These are phyloP conservation scores for Lineolata rhizophorae DNA, from an alignment of 495 filamentous ascomycete genomes.

Conservation along the genomic window DNA sequence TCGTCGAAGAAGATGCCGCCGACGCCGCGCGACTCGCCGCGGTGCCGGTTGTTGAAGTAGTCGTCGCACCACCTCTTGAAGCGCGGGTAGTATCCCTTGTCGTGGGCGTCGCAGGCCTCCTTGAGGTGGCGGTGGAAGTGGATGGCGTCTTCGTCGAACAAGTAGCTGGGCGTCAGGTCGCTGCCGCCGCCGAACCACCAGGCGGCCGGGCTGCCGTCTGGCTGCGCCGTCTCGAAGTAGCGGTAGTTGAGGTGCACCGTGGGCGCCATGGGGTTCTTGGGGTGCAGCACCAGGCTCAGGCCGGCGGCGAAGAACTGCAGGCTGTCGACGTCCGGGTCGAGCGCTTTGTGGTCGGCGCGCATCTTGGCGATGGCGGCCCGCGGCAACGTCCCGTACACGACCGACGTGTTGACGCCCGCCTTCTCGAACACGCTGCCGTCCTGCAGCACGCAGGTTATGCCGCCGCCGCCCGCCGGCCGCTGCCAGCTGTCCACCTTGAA, in stretches of 20 bases:
- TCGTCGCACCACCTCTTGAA: constrained; percentile 99
- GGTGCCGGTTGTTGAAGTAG: constrained; percentile 88
- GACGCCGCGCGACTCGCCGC: constrained; percentile 68
- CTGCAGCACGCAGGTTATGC: constrained; percentile 81
- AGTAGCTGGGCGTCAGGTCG: constrained; percentile 80
- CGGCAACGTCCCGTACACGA: constrained; percentile 85
- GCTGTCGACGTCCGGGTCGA: constrained; percentile 52
- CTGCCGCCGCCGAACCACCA: constrained; percentile 99
- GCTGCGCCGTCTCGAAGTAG: constrained; percentile 71
- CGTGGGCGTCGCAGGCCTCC: constrained; percentile 79
- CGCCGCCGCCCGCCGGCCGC: constrained; percentile 66
- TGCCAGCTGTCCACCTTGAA: constrained; percentile 77
- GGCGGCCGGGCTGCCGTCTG: constrained; percentile 43
- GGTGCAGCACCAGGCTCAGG: constrained; percentile 79
- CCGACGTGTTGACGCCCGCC: constrained; percentile 82
- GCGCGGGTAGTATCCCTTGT: constrained; percentile 74
- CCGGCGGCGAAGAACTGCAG: constrained; percentile 91
- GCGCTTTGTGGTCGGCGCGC: constrained; percentile 83
- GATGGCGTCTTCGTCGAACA: constrained; percentile 90
- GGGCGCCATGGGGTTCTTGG: constrained; percentile 84
- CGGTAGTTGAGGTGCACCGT: constrained; percentile 98
- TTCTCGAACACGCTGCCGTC: constrained; percentile 97
- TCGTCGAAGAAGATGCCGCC: constrained; percentile 99
- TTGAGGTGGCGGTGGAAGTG: constrained; percentile 93
- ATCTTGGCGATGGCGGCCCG: constrained; percentile 78